Conservation (phyloP, 768 basidiomycete species). For the Scleroderma bovista region DNA sequence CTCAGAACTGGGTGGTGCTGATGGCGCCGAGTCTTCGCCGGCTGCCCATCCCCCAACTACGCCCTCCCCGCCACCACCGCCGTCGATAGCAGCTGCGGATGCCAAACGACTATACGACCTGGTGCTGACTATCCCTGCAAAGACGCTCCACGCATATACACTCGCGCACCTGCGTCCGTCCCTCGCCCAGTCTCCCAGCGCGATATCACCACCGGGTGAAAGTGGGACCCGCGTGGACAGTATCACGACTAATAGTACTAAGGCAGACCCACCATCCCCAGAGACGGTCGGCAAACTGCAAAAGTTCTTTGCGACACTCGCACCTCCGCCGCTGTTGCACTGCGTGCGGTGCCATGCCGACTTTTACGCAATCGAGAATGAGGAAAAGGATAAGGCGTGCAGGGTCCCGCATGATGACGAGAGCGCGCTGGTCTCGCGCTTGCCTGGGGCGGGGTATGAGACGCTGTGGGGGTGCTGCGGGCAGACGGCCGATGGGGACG, state of each 20-base stretch:
- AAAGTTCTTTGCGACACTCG: slow-evolving; percentile 55
- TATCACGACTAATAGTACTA: no score
- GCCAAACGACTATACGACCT: slow-evolving; percentile 43
- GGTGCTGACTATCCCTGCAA: slow-evolving; percentile 57
- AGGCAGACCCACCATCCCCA: slow-evolving; percentile 25
- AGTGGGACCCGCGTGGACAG: background rate
- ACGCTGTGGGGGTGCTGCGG: slow-evolving; percentile 74
- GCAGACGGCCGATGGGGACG: slow-evolving; percentile 65
- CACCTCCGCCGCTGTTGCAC: slow-evolving; percentile 64
- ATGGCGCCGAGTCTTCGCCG: slow-evolving; percentile 8
- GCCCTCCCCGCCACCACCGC: slow-evolving; percentile 32
- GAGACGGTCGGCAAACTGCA: slow-evolving; percentile 43
- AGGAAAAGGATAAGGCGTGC: slow-evolving; percentile 53
- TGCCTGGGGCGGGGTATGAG: slow-evolving; percentile 39
- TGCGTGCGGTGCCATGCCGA: slow-evolving; percentile 71
- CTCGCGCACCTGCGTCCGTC: slow-evolving; percentile 41
- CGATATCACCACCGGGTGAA: slow-evolving; percentile 11
- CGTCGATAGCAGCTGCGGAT: slow-evolving; percentile 27
- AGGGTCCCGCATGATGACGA: slow-evolving; percentile 75
- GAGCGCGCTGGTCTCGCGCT: slow-evolving; percentile 66
- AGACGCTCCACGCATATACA: slow-evolving; percentile 59
- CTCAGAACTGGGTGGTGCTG: slow-evolving; percentile 7
- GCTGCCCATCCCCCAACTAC: slow-evolving; percentile 25
- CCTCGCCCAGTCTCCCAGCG: background rate
- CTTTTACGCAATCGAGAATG: slow-evolving; percentile 69